Percentiles rank a stretch among this genome's conserved stretches.
phyloP scores from a whole-genome alignment of 768 basidiomycete species.

The Leccinum rimulosum region DNA sequence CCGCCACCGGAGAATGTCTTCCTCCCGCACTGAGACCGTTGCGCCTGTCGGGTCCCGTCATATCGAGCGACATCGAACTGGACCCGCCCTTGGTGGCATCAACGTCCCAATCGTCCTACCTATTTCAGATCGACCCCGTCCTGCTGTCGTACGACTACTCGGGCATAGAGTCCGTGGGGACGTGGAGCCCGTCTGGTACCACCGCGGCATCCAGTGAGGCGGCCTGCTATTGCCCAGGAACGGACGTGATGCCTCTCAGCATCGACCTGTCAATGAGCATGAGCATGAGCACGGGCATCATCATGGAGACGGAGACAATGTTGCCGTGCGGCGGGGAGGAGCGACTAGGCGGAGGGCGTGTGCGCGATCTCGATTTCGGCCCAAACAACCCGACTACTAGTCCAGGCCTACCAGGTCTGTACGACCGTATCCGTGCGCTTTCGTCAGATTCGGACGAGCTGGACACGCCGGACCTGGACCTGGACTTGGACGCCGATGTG shows the following conservation, averaged over 20 bases:
- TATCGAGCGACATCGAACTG: not conserved
- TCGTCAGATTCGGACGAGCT: not conserved
- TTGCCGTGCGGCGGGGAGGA: not conserved
- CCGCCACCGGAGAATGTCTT: constrained; percentile 9
- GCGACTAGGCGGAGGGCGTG: not conserved
- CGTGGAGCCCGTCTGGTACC: too few relatives aligned
- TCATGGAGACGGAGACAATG: not conserved
- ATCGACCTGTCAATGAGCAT: not conserved
- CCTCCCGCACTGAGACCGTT: constrained; percentile 24
- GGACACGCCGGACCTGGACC: not conserved
- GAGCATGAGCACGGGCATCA: not conserved
- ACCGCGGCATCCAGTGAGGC: not conserved
- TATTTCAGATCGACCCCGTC: constrained; percentile 28
- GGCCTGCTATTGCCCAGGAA: not conserved
- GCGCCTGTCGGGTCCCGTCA: constrained; percentile 14
- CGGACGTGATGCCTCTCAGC: not conserved
- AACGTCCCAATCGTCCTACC: not conserved
- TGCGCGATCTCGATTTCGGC: not conserved
- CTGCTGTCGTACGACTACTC: constrained; percentile 21
- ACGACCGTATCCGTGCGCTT: not conserved
- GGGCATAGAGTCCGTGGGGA: not conserved
- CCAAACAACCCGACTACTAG: not conserved
- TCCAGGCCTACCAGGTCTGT: not conserved
- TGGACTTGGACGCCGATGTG: not conserved
- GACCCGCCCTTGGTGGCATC: not conserved